Evolutionary conservation across 2,329 filamentous ascomycete genomes (phyloP).

Genomic region (Ilyonectria robusta): DNA sequence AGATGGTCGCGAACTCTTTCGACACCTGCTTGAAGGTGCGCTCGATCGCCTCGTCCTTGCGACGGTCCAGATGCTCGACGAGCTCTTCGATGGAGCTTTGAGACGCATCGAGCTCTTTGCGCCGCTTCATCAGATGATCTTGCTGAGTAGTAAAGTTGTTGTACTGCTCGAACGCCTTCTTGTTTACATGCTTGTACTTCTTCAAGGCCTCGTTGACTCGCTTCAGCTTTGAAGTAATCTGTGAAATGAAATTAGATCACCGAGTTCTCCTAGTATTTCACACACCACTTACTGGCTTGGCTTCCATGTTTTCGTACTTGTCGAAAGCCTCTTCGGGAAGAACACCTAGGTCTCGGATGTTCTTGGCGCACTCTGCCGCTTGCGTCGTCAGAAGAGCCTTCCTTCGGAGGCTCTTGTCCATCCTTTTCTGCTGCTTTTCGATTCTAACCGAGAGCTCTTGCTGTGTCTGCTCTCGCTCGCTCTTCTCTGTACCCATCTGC

Average conservation of each 20-base stretch:
- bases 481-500: conserved; percentile 68
- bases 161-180: conserved; percentile 99
- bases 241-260: conserved; percentile 31
- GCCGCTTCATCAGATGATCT: conserved; percentile 86
- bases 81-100: conserved; percentile 92
- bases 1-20: conserved; percentile 91
- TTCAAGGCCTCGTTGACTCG: conserved; percentile 94
- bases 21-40: conserved; percentile 99
- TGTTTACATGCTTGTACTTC: conserved; percentile 98
- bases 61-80: conserved; percentile 91
- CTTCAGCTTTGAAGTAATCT: conserved; percentile 80
- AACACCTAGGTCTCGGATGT: conserved; percentile 93
- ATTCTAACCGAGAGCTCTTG: conserved; percentile 84
- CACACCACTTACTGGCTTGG: conserved; percentile 74
- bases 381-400: conserved; percentile 85
- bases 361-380: conserved; percentile 85
- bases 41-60: conserved; percentile 98
- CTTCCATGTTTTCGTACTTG: conserved; percentile 88
- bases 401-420: conserved; percentile 93
- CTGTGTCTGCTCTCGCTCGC: conserved; percentile 78
- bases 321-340: conserved; percentile 94
- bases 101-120: conserved; percentile 88
- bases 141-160: conserved; percentile 96
- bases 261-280: neutral
- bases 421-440: conserved; percentile 87